Conservation (phyloP, 2,329 filamentous ascomycete genomes). For the Alternaria incomplexa region DNA sequence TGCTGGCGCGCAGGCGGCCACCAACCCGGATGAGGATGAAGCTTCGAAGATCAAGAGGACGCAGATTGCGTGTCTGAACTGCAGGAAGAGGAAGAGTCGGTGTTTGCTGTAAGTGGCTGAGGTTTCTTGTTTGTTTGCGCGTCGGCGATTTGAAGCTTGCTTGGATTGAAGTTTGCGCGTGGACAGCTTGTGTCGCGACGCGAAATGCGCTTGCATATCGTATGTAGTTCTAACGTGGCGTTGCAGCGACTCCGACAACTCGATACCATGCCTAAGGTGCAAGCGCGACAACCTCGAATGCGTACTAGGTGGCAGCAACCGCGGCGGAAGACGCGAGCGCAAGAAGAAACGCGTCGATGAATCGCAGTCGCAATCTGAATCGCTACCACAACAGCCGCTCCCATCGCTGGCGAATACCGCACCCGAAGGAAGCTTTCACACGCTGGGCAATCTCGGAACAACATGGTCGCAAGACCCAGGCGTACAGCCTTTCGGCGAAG, state of each 20-base stretch:
- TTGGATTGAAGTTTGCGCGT: background rate
- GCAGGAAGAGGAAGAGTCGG: slow-evolving; percentile 48
- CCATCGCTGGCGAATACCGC: slow-evolving; percentile 31
- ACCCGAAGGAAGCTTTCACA: slow-evolving; percentile 47
- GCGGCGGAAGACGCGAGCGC: slow-evolving; percentile 64
- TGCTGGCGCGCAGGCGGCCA: slow-evolving; percentile 10
- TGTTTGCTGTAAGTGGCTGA: slow-evolving; percentile 46
- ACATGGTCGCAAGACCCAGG: slow-evolving; percentile 40
- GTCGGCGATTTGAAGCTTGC: background rate
- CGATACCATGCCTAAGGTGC: slow-evolving; percentile 63
- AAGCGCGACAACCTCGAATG: slow-evolving; percentile 64
- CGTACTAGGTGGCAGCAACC: slow-evolving; percentile 64
- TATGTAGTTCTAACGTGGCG: background rate
- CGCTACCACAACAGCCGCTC: slow-evolving; percentile 16
- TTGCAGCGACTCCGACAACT: slow-evolving; percentile 55
- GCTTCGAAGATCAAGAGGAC: slow-evolving; percentile 28
- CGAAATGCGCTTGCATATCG: background rate
- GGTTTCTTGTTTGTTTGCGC: slow-evolving; percentile 6
- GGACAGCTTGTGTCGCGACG: background rate
- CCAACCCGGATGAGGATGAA: slow-evolving; percentile 23
- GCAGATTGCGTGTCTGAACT: slow-evolving; percentile 42
- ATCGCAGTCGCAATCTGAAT: slow-evolving; percentile 4
- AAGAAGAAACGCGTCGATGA: slow-evolving; percentile 52
- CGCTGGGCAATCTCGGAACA: slow-evolving; percentile 47
- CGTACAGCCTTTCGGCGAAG: slow-evolving; percentile 24